Evolutionary conservation across 1,284 basidiomycete species (phyloP).

Genomic region (Ceratobasidium sp.): DNA sequence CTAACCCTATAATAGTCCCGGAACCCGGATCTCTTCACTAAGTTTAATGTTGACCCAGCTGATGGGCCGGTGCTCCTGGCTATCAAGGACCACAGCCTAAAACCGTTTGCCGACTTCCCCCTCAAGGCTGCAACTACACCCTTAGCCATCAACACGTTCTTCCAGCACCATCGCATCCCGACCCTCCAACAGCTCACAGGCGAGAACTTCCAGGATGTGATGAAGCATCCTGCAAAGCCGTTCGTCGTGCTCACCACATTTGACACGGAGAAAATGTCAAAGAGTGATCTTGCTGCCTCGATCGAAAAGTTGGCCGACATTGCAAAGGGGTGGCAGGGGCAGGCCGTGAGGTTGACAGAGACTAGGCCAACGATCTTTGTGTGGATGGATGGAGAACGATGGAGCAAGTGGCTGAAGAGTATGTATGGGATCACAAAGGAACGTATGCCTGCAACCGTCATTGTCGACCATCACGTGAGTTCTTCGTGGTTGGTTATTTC

Average conservation of each 20-base stretch:
- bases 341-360: constrained; percentile 30
- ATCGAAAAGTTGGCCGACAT: constrained; percentile 66
- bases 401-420: constrained; percentile 87
- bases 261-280: constrained; percentile 53
- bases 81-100: constrained; percentile 72
- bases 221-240: constrained; percentile 77
- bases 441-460: constrained; percentile 71
- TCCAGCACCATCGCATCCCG: constrained; percentile 76
- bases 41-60: constrained; percentile 65
- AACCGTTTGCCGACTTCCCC: constrained; percentile 51
- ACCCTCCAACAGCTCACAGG: constrained; percentile 76
- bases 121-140: constrained; percentile 51
- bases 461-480: constrained; percentile 83
- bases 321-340: constrained; percentile 55
- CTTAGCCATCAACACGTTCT: constrained; percentile 62
- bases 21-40: constrained; percentile 63
- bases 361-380: constrained; percentile 73
- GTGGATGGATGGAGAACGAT: constrained; percentile 85
- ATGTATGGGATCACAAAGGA: constrained; percentile 77
- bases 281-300: constrained; percentile 60
- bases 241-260: constrained; percentile 78
- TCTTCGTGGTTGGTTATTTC: background rate
- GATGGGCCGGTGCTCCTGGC: constrained; percentile 72
- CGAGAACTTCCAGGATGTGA: constrained; percentile 81
- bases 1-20: constrained; percentile 53